Evolutionary conservation across 805 yeast species (phyloP).

Genomic region (Saturnispora mendoncae): DNA sequence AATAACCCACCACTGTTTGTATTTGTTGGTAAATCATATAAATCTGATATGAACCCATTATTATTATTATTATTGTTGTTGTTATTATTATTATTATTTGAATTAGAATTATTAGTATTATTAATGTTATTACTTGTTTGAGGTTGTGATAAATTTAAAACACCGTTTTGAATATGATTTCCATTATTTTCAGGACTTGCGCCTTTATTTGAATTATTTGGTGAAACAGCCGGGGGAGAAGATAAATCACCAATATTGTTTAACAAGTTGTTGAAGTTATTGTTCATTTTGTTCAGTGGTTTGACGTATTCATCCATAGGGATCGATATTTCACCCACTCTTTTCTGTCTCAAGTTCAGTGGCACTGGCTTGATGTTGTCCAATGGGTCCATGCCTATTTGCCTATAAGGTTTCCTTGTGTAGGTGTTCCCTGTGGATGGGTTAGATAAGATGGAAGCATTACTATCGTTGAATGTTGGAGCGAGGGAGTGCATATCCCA

Average conservation of each 20-base stretch:
- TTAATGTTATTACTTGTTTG: background rate
- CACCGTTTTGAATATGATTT: background rate
- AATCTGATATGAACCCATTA: background rate
- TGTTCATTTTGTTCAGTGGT: slow-evolving; percentile 30
- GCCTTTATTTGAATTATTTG: slow-evolving; percentile 6
- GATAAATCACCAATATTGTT: slow-evolving; percentile 17
- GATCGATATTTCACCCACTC: slow-evolving; percentile 27
- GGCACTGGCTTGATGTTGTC: slow-evolving; percentile 8
- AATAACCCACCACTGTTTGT: slow-evolving; percentile 27
- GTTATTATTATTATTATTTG: too few species aligned
- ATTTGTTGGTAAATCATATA: slow-evolving; percentile 16
- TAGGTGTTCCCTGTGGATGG: slow-evolving; percentile 11
- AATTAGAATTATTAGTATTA: slow-evolving; percentile 1
- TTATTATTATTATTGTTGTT: too few species aligned
- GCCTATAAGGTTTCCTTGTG: slow-evolving; percentile 19
- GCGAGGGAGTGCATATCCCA: background rate
- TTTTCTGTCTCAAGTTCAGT: slow-evolving; percentile 19
- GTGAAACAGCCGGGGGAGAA: slow-evolving; percentile 6
- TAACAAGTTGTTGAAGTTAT: slow-evolving; percentile 25
- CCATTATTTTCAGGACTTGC: slow-evolving; percentile 6
- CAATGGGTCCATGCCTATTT: slow-evolving; percentile 27
- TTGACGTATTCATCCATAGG: slow-evolving; percentile 31
- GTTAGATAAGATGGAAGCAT: slow-evolving; percentile 18
- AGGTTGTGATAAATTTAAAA: background rate
- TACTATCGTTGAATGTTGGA: slow-evolving; percentile 17